Evolutionary conservation across 1,139 yeast genomes (phyloP), one percentile per base, ranked within the genome.

Genomic region (Geotrichum fermentans): DNA sequence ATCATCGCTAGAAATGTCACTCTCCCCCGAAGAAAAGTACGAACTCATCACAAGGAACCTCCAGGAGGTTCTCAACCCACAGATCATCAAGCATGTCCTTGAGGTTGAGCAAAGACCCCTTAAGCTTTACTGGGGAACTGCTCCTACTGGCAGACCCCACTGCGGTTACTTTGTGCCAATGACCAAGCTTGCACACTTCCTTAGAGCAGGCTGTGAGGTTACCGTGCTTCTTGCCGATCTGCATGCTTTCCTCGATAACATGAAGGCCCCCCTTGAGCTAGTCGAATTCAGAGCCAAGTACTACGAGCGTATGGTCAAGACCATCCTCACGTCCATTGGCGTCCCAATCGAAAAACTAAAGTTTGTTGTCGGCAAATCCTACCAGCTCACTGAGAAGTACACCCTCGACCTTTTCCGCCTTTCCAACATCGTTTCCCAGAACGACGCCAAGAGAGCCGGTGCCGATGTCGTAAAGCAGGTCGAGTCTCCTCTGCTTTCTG

Each of bases 391-490:
- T 20, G 77, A 81, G 11, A 80, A 84, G 34, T 94, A 86, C 73
- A 84, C 95, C 17, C 66, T 94, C 80, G 99, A 94, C 63, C 71
- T 92, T 46, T 94, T 89, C 77, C 80, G 80, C 66, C 69, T 92
- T 64, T 78, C 94, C 41, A 90, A 92, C 66, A 68, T 73, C 40
- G 96, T 87, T 26, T 82, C 95, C 21, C 96, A 87, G 70, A 90
- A 92, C 65, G 97, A 90, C 64, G 97, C 97, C 58, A 88, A 88
- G 73, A 82, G 98, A 68, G 99, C 99, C 1, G 99, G 99, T 65
- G 98, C 99, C 13, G 99, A 94, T 69, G 99, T 94, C 51, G 99
- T 94, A 56, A 94, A 94, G 69, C 98, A 94, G 72, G 97, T 90
- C 47, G 82, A 88, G 40, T 89, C 89, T 68, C 98, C 98, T 32